Evolutionary conservation across 768 basidiomycete species (phyloP), one percentile per base, ranked within the genome.

Genomic region (Rhodotorula babjevae): DNA sequence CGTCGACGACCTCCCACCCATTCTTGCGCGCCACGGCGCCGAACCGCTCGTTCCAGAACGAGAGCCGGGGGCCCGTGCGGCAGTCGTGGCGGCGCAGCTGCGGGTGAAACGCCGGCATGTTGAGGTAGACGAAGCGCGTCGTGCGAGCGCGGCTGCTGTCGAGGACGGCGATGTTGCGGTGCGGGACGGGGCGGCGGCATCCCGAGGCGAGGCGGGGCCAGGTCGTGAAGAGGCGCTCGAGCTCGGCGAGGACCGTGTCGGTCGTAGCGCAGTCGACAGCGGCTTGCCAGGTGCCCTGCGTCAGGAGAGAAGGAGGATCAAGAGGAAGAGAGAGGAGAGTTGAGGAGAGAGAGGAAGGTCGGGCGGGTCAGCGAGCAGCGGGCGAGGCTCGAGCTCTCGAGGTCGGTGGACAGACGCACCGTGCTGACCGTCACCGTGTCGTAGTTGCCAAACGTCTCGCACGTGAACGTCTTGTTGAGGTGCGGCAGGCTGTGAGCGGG

Each of bases 391-490:
- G 36, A 36, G 36, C 36, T 4, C 4, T 4, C 5, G 36, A 36
- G 36, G 36, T 5, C 36, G 36, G 5, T 36, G 36, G 44, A 18
- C 8, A 46, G 25, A 14, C 50, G 25, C 21, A 52, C 69, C 36
- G 69, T 65, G 6, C 64, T 65, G 69, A 71, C n/a, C 44, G 61
- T 52, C 23, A 71, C 50, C 40, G 64, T 33, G 60, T 59, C 61
- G 64, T 61, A 71, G 31, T 29, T 8, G 25, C 40, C n/a, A 50
- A 65, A 56, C 31, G 47, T 46, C 10, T 36, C 33, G 53, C 69
- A 71, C 60, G 46, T 27, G 58, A 64, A 46, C 3, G 31, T 27
- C 11, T 57, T 36, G 21, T 60, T 62, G 49, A 64, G 57, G 63
- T 42, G 60, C 10, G 57, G 49, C 33, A 57, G 31, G 53, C 67